Percentiles rank a stretch among this genome's conserved stretches.
phyloP scores from a whole-genome alignment of 225 moss, liverwort and hornwort genomes.

The Bryum argenteum region DNA sequence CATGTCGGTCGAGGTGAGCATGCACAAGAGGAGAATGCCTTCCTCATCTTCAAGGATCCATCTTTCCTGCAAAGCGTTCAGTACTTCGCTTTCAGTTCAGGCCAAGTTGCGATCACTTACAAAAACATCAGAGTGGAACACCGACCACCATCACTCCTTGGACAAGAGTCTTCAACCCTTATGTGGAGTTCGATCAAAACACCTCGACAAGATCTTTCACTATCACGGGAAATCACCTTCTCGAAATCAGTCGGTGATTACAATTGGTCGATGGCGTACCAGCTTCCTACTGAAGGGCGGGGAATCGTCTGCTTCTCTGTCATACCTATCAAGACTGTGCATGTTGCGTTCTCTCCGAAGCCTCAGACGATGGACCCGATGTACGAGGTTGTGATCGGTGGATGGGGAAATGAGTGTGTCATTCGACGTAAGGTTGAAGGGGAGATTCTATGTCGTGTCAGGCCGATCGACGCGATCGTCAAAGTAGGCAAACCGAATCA shows the following conservation, averaged over 20 bases:
- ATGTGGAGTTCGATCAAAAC: conserved; percentile 12
- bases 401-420: not conserved
- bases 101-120: not conserved
- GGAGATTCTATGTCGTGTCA: not conserved
- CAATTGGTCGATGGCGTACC: not conserved
- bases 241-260: not conserved
- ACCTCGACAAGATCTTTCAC: not conserved
- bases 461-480: not conserved
- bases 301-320: not conserved
- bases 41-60: conserved; percentile 26
- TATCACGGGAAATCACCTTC: not conserved
- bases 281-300: not conserved
- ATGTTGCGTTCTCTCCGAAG: conserved; percentile 1
- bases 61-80: not conserved
- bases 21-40: not conserved
- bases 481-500: not conserved
- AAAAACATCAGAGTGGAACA: not conserved
- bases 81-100: not conserved
- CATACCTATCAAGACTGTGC: not conserved
- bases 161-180: not conserved
- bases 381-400: not conserved
- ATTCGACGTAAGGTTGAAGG: not conserved
- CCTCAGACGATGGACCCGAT: not conserved
- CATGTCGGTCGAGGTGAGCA: not conserved
- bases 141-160: not conserved